These are phyloP conservation scores for Hippophae tibetana DNA, from an alignment of 306 rosid genomes.

Conservation along the genomic window DNA sequence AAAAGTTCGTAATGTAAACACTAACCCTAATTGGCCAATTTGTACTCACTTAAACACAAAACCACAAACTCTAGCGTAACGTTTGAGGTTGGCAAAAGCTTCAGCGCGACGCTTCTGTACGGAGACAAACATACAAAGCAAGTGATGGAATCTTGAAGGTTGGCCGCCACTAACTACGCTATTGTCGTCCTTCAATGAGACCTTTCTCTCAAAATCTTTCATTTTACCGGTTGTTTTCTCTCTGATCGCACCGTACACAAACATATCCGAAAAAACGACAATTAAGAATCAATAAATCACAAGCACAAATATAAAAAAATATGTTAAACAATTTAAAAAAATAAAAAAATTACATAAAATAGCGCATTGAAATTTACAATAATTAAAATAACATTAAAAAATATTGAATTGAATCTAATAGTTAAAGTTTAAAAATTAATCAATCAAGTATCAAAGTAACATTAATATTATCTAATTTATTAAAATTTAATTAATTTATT, in stretches of 20 bases:
- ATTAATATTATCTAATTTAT: too few relatives aligned
- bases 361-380: too few relatives aligned
- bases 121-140: conserved; percentile 54
- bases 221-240: conserved; percentile 7
- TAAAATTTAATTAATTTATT: too few relatives aligned
- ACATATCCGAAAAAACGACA: too few relatives aligned
- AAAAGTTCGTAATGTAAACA: not conserved
- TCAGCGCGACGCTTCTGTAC: conserved; percentile 74
- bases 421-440: too few relatives aligned
- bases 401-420: too few relatives aligned
- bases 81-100: conserved; percentile 64
- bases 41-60: not conserved
- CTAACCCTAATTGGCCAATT: not conserved
- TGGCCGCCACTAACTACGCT: not conserved
- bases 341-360: too few relatives aligned
- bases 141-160: conserved; percentile 21
- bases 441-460: too few relatives aligned
- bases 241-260: not conserved
- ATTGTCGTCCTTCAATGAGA: conserved; percentile 38
- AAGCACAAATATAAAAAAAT: too few relatives aligned
- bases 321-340: too few relatives aligned
- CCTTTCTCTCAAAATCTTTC: conserved; percentile 62
- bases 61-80: conserved; percentile 14
- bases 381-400: too few relatives aligned
- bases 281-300: too few relatives aligned